Base-by-base conservation (phyloP, 2,329 filamentous ascomycete species). In the Colletotrichum falcatum region DNA sequence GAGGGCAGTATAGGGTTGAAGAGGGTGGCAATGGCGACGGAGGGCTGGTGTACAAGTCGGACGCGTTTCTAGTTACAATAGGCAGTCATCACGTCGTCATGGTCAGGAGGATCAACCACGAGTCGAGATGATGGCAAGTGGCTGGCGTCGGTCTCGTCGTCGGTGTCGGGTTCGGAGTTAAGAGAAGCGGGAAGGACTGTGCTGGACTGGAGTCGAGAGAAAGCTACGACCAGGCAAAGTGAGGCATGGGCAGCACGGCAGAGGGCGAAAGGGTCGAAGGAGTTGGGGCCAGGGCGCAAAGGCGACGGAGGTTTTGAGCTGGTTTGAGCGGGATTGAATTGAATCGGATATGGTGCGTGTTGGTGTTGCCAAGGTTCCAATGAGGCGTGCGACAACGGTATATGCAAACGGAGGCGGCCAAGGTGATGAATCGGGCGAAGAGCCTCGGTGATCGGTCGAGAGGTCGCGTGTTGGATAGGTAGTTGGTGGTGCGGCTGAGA, bases 61-160 rank as follows among this genome's bases (percentile, higher is more conserved):
- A 33, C 49, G 53, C 58, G 46, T 55, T 61, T 58, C 59, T 70
- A 70, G 26, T 53, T 58, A 54, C 65, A 65, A 23, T 20, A 60
- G 65, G 49, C 49, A 44, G 49, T 42, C 65, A 70, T 71, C 55
- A 71, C 65, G 60, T 65, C 66, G 60, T 37, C 54, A 65, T 70
- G 60, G 28, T 70, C n/a, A 44, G 39, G 48, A 23, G 44, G 64
- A 53, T n/a, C 30, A 33, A 26, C n/a, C n/a, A n/a, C 28, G 39
- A n/a, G 44, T 58, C 49, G 67, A 37, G 26, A 35, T 26, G 35
- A 23, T 37, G 66, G 60, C 23, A 28, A 42, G 35, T 37, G 18
- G 49, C 58, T 55, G 63, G 56, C 26, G 49, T 66, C 46, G 46
- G 48, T 35, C 33, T 53, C 66, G 66, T 44, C 20, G 20, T 44